phyloP scores from a whole-genome alignment of 2,329 filamentous ascomycete genomes.

The Hymenoscyphus occultus region DNA sequence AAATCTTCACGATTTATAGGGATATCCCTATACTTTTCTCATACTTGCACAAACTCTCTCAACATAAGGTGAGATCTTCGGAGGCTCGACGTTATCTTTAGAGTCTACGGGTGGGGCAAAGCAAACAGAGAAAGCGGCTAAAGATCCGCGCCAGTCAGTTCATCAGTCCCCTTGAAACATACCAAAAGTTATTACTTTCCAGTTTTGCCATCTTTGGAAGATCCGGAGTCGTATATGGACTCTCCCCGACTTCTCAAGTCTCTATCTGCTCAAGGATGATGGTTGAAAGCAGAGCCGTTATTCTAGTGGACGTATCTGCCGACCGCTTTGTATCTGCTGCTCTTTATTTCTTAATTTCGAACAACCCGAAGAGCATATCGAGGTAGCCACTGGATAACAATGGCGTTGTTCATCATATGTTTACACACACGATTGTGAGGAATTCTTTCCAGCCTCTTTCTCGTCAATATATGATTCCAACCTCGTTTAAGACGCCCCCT shows the following conservation, averaged over 20 bases:
- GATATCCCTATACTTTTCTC: background rate
- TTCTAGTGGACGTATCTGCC: background rate
- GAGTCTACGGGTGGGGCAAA: background rate
- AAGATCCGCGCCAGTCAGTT: background rate
- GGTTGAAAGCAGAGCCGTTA: background rate
- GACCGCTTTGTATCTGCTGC: background rate
- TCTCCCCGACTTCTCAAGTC: background rate
- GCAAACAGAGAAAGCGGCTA: conserved; percentile 1
- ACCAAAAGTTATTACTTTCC: background rate
- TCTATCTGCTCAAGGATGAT: background rate
- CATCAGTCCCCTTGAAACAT: conserved; percentile 3
- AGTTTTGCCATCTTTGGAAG: background rate
- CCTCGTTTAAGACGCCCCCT: background rate
- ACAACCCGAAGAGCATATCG: background rate
- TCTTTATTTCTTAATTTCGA: background rate
- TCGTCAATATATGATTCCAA: background rate
- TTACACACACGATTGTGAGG: background rate
- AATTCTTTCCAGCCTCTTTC: background rate
- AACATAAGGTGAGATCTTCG: background rate
- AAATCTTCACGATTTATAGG: background rate
- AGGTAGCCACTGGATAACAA: background rate
- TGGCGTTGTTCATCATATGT: background rate
- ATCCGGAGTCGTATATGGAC: background rate
- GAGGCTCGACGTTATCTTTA: background rate
- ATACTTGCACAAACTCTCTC: no score